Conservation (phyloP, 768 basidiomycete genomes). For the Lentinula detonsa region DNA sequence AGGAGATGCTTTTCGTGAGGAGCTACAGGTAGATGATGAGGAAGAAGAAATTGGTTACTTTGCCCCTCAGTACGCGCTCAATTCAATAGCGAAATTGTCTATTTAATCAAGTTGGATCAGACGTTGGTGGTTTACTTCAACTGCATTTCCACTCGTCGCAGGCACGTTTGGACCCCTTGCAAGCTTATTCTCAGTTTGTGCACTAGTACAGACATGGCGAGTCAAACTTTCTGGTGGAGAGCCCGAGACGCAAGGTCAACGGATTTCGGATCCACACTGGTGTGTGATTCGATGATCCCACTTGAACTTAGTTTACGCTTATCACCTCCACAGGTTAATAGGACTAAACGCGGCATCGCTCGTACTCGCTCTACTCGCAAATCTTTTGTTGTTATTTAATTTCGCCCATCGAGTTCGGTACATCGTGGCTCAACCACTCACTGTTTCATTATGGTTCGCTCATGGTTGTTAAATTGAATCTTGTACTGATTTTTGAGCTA, state of each 20-base stretch:
- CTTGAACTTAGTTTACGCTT: neutral
- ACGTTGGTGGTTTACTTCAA: constrained; percentile 35
- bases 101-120: constrained; percentile 11
- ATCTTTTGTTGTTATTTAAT: constrained; percentile 29
- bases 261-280: constrained; percentile 28
- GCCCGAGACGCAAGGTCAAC: constrained; percentile 7
- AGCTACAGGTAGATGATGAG: constrained; percentile 9
- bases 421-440: constrained; percentile 27
- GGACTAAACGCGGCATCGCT: constrained; percentile 26
- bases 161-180: constrained; percentile 36
- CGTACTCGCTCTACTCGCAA: constrained; percentile 25
- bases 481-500: constrained; percentile 4
- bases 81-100: neutral
- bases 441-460: constrained; percentile 30
- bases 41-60: constrained; percentile 17
- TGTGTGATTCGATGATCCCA: constrained; percentile 10
- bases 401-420: constrained; percentile 31
- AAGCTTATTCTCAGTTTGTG: constrained; percentile 32
- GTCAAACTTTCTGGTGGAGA: constrained; percentile 9
- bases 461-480: neutral
- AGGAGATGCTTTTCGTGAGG: constrained; percentile 15
- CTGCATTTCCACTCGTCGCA: constrained; percentile 33
- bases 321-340: constrained; percentile 20
- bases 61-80: neutral
- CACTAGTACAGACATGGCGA: constrained; percentile 30